phyloP scores from a whole-genome alignment of 1,284 basidiomycete genomes.

The Pseudomicrostroma phylloplanum region DNA sequence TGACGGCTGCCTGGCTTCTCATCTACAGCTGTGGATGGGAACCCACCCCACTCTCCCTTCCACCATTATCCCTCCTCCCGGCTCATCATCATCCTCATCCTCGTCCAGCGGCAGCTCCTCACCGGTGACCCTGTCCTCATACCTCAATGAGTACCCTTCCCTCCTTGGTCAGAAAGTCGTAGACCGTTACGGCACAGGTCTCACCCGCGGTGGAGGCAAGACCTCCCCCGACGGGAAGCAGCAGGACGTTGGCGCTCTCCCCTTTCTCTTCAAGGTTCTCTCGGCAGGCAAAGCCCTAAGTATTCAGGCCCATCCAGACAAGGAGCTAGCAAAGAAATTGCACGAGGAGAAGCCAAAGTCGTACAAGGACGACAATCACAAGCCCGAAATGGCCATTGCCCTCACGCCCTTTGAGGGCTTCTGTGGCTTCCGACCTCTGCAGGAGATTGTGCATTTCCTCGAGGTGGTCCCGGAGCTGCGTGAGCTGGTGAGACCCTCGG shows the following conservation, averaged over 20 bases:
- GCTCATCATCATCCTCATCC: background rate
- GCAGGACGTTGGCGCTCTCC: slow-evolving; percentile 24
- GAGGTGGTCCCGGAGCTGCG: slow-evolving; percentile 70
- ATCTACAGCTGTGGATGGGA: slow-evolving; percentile 74
- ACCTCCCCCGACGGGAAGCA: background rate
- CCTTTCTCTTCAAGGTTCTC: slow-evolving; percentile 54
- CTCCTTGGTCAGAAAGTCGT: slow-evolving; percentile 26
- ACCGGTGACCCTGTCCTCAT: slow-evolving; percentile 19
- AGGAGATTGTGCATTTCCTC: slow-evolving; percentile 66
- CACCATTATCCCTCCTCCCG: slow-evolving; percentile 51
- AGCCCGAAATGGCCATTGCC: slow-evolving; percentile 97
- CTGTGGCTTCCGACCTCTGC: slow-evolving; percentile 80
- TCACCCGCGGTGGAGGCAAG: background rate
- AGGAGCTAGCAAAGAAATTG: slow-evolving; percentile 71
- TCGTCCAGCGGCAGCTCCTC: background rate
- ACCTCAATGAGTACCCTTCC: slow-evolving; percentile 26
- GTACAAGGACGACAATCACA: slow-evolving; percentile 92
- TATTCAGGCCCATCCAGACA: slow-evolving; percentile 96
- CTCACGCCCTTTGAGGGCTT: slow-evolving; percentile 83
- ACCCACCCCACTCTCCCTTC: slow-evolving; percentile 87
- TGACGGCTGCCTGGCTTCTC: slow-evolving; percentile 57
- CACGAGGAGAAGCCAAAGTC: slow-evolving; percentile 70
- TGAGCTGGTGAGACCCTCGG: slow-evolving; percentile 34
- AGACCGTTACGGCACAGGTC: slow-evolving; percentile 18
- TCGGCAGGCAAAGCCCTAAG: slow-evolving; percentile 89